Evolutionary conservation across 2,329 filamentous ascomycete species (phyloP).

Genomic region (Fragosphaeria purpurea): DNA sequence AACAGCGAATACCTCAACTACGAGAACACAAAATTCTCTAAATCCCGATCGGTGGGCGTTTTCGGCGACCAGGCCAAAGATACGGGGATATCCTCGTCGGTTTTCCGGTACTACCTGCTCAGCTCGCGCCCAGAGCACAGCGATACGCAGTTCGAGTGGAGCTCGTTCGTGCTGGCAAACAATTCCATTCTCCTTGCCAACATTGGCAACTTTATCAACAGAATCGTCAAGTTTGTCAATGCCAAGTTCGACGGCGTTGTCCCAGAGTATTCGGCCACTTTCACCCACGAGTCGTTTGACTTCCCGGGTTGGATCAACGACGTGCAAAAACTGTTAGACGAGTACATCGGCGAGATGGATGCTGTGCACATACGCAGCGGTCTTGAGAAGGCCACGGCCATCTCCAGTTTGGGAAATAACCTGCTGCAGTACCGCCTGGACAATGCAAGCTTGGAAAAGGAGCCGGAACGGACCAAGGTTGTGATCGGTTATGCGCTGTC

Average conservation of each 20-base stretch:
- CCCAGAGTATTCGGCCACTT: conserved; percentile 50
- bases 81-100: conserved; percentile 71
- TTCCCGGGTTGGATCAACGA: conserved; percentile 47
- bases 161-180: conserved; percentile 68
- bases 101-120: conserved; percentile 91
- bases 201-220: conserved; percentile 65
- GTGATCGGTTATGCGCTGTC: conserved; percentile 75
- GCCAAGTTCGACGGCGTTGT: conserved; percentile 63
- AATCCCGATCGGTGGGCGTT: conserved; percentile 79
- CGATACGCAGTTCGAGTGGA: conserved; percentile 51
- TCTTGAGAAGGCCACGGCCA: conserved; percentile 53
- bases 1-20: conserved; percentile 69
- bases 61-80: conserved; percentile 85
- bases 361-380: conserved; percentile 60
- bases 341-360: conserved; percentile 60
- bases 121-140: conserved; percentile 75
- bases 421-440: conserved; percentile 35
- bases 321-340: conserved; percentile 54
- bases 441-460: conserved; percentile 36
- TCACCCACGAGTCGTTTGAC: conserved; percentile 36
- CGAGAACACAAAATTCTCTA: conserved; percentile 84
- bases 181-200: conserved; percentile 80
- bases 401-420: conserved; percentile 48
- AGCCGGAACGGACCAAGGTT: conserved; percentile 43
- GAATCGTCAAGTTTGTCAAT: conserved; percentile 66